A percentile compares a stretch with the other conserved stretches of the same genome.
Evolutionary conservation across 2,329 filamentous ascomycete species (phyloP).

Genomic region (Tetracladium maxilliforme): DNA sequence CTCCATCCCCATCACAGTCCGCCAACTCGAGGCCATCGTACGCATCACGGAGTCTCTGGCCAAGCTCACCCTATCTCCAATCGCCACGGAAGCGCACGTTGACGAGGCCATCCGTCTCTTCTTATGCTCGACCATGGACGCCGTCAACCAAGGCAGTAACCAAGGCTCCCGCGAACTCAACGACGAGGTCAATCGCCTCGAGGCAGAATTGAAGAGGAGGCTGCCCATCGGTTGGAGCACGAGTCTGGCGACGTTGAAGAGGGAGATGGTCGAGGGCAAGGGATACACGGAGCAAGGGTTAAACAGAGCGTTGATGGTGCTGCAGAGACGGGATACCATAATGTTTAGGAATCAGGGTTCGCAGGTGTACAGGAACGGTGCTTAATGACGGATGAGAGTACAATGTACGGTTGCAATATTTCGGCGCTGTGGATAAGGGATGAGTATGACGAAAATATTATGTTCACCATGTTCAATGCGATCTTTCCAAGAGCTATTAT

Average conservation of each 20-base stretch:
- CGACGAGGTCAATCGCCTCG: slow-evolving; percentile 75
- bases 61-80: slow-evolving; percentile 72
- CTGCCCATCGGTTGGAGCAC: slow-evolving; percentile 94
- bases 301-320: slow-evolving; percentile 68
- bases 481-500: too few relatives aligned
- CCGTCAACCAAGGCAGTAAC: slow-evolving; percentile 77
- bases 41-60: slow-evolving; percentile 94
- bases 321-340: slow-evolving; percentile 79
- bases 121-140: slow-evolving; percentile 94
- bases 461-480: too few relatives aligned
- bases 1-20: slow-evolving; percentile 92
- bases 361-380: slow-evolving; percentile 61
- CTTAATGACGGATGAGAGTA: slow-evolving; percentile 21
- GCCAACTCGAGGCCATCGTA: slow-evolving; percentile 92
- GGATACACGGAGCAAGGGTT: slow-evolving; percentile 80
- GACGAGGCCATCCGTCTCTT: slow-evolving; percentile 96
- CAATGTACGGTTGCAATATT: too few relatives aligned
- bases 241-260: slow-evolving; percentile 67
- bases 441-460: too few relatives aligned
- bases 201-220: slow-evolving; percentile 74
- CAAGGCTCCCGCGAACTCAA: slow-evolving; percentile 78
- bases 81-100: slow-evolving; percentile 83
- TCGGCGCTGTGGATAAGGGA: too few relatives aligned
- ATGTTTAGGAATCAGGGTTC: slow-evolving; percentile 65
- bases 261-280: slow-evolving; percentile 85